phyloP scores from a whole-genome alignment of 2,329 filamentous ascomycete genomes.

The Fusarium cyanostomum region DNA sequence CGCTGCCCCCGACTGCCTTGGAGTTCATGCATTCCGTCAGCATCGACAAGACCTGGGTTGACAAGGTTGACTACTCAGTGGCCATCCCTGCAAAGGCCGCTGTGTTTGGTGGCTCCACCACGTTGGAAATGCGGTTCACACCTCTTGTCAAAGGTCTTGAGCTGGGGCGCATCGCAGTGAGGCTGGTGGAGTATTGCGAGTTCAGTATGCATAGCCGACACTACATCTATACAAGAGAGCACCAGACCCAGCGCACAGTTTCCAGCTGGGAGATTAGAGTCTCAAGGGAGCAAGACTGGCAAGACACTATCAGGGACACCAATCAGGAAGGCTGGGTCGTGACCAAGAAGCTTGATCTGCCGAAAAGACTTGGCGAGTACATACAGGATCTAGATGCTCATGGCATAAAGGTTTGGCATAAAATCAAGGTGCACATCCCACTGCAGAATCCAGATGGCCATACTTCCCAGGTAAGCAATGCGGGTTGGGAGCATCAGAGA shows the following conservation, averaged over 20 bases:
- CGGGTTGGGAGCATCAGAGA: rapidly evolving
- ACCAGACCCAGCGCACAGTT: conserved; percentile 71
- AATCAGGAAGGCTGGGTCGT: conserved; percentile 72
- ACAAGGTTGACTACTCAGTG: conserved; percentile 96
- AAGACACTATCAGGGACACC: conserved; percentile 72
- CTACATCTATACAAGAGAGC: conserved; percentile 59
- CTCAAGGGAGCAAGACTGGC: conserved; percentile 68
- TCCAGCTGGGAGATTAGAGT: conserved; percentile 66
- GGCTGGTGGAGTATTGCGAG: conserved; percentile 81
- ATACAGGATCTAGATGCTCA: conserved; percentile 87
- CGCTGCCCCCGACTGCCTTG: conserved; percentile 75
- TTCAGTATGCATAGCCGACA: conserved; percentile 61
- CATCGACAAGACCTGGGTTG: conserved; percentile 95
- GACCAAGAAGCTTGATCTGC: conserved; percentile 72
- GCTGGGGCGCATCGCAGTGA: conserved; percentile 79
- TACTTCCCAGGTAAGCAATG: conserved; percentile 75
- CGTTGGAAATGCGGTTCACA: conserved; percentile 84
- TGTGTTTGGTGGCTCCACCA: conserved; percentile 86
- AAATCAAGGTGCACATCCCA: conserved; percentile 87
- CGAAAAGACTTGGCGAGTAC: conserved; percentile 81
- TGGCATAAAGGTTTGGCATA: conserved; percentile 91
- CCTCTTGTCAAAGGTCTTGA: conserved; percentile 87
- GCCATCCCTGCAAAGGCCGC: conserved; percentile 91
- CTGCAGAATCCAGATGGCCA: conserved; percentile 95
- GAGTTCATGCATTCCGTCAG: conserved; percentile 88